phyloP scores from a whole-genome alignment of 2,329 filamentous ascomycete species.

The Colletotrichum musae region DNA sequence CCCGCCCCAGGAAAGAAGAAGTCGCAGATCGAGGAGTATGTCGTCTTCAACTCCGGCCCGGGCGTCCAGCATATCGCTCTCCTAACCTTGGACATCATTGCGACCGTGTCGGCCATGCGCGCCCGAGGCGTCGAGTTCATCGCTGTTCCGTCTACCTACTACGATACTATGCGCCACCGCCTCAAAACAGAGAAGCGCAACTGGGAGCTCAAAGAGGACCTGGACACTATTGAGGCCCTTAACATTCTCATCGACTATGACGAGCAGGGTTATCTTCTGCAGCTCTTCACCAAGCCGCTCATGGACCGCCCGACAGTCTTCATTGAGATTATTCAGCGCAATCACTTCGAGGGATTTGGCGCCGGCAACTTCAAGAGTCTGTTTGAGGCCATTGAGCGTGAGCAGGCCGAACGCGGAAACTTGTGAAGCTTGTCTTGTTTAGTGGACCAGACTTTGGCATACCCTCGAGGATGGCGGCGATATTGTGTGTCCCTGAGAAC shows the following conservation, averaged over 20 bases:
- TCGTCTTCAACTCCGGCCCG: conserved; percentile 89
- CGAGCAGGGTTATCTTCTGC: conserved; percentile 86
- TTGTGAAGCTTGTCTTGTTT: conserved; percentile 61
- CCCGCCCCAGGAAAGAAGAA: conserved; percentile 91
- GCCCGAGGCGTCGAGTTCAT: conserved; percentile 96
- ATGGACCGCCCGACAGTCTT: conserved; percentile 97
- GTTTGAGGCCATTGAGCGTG: conserved; percentile 95
- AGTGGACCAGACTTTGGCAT: too few species aligned
- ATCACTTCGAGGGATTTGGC: conserved; percentile 92
- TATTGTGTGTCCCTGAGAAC: too few species aligned
- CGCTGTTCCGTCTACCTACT: conserved; percentile 88
- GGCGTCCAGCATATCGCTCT: conserved; percentile 96
- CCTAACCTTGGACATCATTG: conserved; percentile 84
- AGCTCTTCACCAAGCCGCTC: conserved; percentile 87
- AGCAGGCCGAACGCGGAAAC: conserved; percentile 90
- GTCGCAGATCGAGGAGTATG: conserved; percentile 94
- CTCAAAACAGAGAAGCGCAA: conserved; percentile 74
- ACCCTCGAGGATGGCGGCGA: too few species aligned
- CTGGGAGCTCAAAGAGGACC: conserved; percentile 82
- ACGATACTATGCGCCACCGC: conserved; percentile 80
- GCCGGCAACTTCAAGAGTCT: conserved; percentile 96
- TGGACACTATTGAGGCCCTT: conserved; percentile 81
- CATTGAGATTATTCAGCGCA: conserved; percentile 94
- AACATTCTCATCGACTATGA: conserved; percentile 97
- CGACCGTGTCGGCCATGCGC: conserved; percentile 81